phyloP scores from a whole-genome alignment of 2,329 filamentous ascomycete genomes.

The Penicillium sp. region DNA sequence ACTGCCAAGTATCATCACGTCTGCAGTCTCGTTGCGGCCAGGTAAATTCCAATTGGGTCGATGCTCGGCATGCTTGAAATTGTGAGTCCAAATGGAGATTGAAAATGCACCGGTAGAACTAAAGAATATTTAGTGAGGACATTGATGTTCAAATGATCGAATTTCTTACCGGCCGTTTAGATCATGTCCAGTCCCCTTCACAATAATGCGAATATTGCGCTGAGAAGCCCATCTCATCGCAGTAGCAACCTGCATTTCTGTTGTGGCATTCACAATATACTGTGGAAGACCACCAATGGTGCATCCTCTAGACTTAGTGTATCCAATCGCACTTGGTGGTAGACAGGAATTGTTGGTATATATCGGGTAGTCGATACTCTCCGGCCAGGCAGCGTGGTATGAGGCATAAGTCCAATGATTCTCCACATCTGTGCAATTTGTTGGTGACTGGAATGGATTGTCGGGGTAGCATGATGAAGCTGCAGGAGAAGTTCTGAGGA shows the following conservation, averaged over 20 bases:
- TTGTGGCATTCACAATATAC: conserved; percentile 37
- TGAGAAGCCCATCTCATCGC: conserved; percentile 30
- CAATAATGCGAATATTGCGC: conserved; percentile 25
- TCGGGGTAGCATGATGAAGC: conserved; percentile 34
- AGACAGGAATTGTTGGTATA: conserved; percentile 38
- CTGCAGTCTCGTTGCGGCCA: conserved; percentile 5
- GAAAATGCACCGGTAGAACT: conserved; percentile 47
- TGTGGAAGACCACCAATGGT: conserved; percentile 29
- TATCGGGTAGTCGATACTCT: conserved; percentile 32
- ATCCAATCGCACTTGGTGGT: conserved; percentile 26
- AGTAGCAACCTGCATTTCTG: conserved; percentile 26
- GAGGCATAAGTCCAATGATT: conserved; percentile 29
- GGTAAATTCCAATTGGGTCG: conserved; percentile 12
- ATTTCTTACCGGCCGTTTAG: conserved; percentile 21
- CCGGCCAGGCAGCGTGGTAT: conserved; percentile 33
- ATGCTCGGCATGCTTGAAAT: conserved; percentile 40
- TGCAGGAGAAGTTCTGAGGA: conserved; percentile 26
- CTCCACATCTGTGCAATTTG: conserved; percentile 26
- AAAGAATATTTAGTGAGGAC: neutral
- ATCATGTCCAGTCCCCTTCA: conserved; percentile 30
- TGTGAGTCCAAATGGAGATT: conserved; percentile 50
- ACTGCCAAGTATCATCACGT: conserved; percentile 17
- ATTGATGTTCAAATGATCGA: neutral
- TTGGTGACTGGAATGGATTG: conserved; percentile 27
- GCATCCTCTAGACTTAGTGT: conserved; percentile 26